Evolutionary conservation across 2,329 filamentous ascomycete genomes (phyloP).

Genomic region (Mycosphaerella sp.): DNA sequence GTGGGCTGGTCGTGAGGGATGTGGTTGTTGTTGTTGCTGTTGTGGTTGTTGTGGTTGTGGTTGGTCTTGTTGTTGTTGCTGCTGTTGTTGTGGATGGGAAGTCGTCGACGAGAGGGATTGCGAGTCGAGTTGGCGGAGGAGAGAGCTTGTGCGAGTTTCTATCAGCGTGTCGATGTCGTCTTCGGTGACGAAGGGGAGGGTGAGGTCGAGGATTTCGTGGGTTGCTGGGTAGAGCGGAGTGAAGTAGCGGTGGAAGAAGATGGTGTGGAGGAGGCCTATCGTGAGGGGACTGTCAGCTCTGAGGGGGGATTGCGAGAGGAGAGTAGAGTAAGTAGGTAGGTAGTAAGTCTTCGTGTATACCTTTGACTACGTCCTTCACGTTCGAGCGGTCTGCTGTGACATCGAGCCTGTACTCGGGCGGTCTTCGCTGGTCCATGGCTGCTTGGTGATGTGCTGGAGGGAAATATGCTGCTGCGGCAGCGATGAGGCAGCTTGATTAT

Average conservation of each 20-base stretch:
- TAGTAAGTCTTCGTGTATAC: conserved; percentile 33
- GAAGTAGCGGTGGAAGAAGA: conserved; percentile 99
- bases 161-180: conserved; percentile 90
- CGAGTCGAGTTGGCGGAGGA: conserved; percentile 67
- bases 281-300: background rate
- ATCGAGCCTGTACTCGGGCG: conserved; percentile 88
- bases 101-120: conserved; percentile 25
- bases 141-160: conserved; percentile 72
- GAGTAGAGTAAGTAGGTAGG: background rate
- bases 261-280: conserved; percentile 86
- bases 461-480: conserved; percentile 6
- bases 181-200: conserved; percentile 82
- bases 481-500: background rate
- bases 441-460: background rate
- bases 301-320: too few species aligned
- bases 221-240: conserved; percentile 74
- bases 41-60: too few species aligned
- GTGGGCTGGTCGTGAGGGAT: conserved; percentile 35
- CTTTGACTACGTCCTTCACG: conserved; percentile 89
- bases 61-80: conserved; percentile 16
- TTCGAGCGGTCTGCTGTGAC: conserved; percentile 86
- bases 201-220: conserved; percentile 84
- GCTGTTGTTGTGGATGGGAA: conserved; percentile 25
- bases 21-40: background rate
- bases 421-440: conserved; percentile 57